These are phyloP conservation scores for Cinchona pubescens DNA, from an alignment of 257 asterid genomes.

Conservation along the genomic window DNA sequence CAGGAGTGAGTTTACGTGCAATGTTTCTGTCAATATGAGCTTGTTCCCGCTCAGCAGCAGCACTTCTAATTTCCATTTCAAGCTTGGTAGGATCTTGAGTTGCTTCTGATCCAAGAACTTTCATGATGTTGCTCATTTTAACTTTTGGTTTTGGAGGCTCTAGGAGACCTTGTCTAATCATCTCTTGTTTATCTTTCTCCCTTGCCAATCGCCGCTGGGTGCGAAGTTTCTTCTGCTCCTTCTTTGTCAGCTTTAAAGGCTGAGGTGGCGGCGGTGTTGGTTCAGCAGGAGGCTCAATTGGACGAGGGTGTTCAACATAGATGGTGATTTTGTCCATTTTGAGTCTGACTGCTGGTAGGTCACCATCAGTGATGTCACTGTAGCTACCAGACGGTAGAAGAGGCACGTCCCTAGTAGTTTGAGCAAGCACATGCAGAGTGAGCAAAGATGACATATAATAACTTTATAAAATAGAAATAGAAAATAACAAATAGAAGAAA, in stretches of 20 bases:
- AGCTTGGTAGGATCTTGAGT: conserved; percentile 96
- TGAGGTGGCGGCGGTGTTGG: conserved; percentile 94
- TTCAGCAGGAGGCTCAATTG: conserved; percentile 91
- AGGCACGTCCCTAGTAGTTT: conserved; percentile 68
- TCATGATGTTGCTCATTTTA: conserved; percentile 97
- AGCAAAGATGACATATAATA: background rate
- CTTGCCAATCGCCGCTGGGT: conserved; percentile 77
- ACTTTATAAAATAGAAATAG: background rate
- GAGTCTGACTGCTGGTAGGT: conserved; percentile 39
- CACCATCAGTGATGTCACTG: conserved; percentile 45
- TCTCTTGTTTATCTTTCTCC: conserved; percentile 92
- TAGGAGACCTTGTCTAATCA: conserved; percentile 80
- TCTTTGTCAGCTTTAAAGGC: conserved; percentile 83
- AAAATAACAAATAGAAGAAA: background rate
- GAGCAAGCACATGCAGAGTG: background rate
- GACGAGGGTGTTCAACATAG: conserved; percentile 84
- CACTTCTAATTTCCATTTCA: conserved; percentile 89
- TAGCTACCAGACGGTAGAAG: conserved; percentile 57
- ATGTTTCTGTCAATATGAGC: conserved; percentile 88
- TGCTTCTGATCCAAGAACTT: conserved; percentile 94
- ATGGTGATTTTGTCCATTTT: conserved; percentile 76
- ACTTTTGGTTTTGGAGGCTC: conserved; percentile 92
- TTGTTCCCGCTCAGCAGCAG: conserved; percentile 98
- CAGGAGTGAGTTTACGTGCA: conserved; percentile 94
- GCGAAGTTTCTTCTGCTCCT: conserved; percentile 93